Evolutionary conservation across 352 stramenopile species (phyloP), one percentile per base, ranked within the genome.

Genomic region (Globisporangium nodosum): DNA sequence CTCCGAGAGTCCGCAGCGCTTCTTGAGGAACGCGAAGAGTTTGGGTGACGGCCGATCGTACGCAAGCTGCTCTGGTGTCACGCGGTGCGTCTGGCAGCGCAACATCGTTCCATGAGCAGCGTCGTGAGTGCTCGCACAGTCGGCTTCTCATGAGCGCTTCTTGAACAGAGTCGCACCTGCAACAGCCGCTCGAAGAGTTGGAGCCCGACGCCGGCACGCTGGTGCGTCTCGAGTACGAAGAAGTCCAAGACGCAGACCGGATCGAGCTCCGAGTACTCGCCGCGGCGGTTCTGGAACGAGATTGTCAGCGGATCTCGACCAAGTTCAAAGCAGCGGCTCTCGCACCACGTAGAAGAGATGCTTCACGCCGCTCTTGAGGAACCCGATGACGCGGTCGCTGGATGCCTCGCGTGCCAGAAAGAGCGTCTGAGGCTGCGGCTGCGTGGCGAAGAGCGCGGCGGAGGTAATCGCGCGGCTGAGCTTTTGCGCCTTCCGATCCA

Each of bases 1-100:
- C 1, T 69, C 55, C 0, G 30, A 63, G 27, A 95, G 69, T 0
- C 49, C 64, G 21, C 70, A 74, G 60, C 95, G 78, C 65, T 92
- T 96, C 15, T 65, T 60, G 9, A 93, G 62, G 54, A 95, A 94
- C 40, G 80, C 68, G 5, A 88, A 65, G n/a, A 94, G 67, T 56
- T 93, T 92, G 3, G 84, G 71, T 35, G 85, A 95, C 27, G 87
- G 84, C 4, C 84, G 75, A 42, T 95, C 87, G 62, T 92, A 93
- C 24, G 85, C 85, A 1, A 95, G 49, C 11, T 75, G 63, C 3
- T 4, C 37, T 5, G 61, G 50, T 5, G 54, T 8, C 11, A 47
- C 20, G 11, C 45, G 12, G 9, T 63, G 57, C 7, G 40, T 46
- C 56, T 70, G 3, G 6, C 18, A 48, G 18, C 43, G 39, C 15